Evolutionary conservation across 768 basidiomycete genomes (phyloP), one percentile per base, ranked within the genome.

Genomic region (Chiua virens): DNA sequence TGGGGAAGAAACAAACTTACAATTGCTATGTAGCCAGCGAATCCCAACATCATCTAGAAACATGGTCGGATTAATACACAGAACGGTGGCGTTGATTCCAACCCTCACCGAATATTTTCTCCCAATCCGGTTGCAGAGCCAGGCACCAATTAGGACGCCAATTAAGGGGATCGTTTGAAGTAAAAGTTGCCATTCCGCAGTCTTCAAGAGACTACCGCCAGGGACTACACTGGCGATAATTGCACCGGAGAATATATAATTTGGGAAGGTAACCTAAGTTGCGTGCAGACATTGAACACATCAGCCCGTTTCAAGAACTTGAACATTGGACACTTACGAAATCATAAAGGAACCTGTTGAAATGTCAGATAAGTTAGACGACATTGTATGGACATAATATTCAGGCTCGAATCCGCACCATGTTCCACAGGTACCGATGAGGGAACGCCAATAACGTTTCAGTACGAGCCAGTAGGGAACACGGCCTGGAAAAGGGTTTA

Each of bases 381-480:
- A n/a, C n/a, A n/a, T 40, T 11, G 28, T 18, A 4, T 1, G 17
- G 23, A n/a, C 8, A 3, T 27, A 25, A 25, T 25, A 44, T 20
- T 50, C 10, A 10, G 14, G 38, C 38, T 23, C 25, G 18, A 38
- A 22, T 45, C 46, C 53, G 18, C 46, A 83, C 87, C 87, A 89
- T 37, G 86, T 82, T 17, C 85, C 86, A 53, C 80, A 82, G 8
- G 86, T 89, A 15, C 88, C 88, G 45, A 87, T 80, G 20, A 90
- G 67, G 5, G 80, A 47, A 54, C 69, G 79, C 86, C 87, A 88
- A 64, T 89, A 89, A 18, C 76, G 70, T 61, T 75, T 80, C 42
- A 86, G 1, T 9, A 81, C 78, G 23, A 89, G 72, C 46, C 54
- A 47, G 62, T 89, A 88, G 8, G 86, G 86, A 18, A 86, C 82